phyloP scores from a whole-genome alignment of 2,329 filamentous ascomycete genomes.

The Colletotrichum sp. region DNA sequence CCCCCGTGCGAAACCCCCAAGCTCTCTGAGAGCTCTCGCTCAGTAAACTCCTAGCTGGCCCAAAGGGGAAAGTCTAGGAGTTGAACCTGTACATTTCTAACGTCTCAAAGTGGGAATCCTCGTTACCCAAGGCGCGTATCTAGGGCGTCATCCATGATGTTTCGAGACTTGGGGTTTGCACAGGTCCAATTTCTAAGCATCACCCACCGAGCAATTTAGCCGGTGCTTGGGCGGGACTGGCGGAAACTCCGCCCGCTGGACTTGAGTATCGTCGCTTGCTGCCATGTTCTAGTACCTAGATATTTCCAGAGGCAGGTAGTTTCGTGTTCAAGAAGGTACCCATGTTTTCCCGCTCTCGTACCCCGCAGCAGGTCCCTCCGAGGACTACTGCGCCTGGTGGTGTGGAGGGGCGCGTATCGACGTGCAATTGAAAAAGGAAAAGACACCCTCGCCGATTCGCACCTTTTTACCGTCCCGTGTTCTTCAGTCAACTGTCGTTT shows the following conservation, averaged over 20 bases:
- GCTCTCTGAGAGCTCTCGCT: neutral
- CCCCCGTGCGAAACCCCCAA: neutral
- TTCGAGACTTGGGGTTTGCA: neutral
- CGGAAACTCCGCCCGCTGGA: neutral
- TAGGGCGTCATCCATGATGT: neutral
- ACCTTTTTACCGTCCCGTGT: neutral
- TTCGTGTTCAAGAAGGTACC: neutral
- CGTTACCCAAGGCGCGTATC: neutral
- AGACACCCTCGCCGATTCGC: neutral
- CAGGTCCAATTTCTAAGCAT: neutral
- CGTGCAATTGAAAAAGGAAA: constrained; percentile 4
- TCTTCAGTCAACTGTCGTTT: neutral
- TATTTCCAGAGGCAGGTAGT: neutral
- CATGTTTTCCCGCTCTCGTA: neutral
- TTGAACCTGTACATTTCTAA: neutral
- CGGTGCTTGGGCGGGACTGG: neutral
- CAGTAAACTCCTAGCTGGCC: neutral
- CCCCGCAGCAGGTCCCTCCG: constrained; percentile 17
- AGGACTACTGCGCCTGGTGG: neutral
- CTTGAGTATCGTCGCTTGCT: neutral
- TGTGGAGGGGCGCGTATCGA: neutral
- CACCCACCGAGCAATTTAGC: neutral
- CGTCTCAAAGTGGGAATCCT: neutral
- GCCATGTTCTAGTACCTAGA: neutral
- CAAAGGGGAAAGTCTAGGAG: neutral